Base-by-base conservation (phyloP, 768 basidiomycete genomes). In the Amanita jacksonii region DNA sequence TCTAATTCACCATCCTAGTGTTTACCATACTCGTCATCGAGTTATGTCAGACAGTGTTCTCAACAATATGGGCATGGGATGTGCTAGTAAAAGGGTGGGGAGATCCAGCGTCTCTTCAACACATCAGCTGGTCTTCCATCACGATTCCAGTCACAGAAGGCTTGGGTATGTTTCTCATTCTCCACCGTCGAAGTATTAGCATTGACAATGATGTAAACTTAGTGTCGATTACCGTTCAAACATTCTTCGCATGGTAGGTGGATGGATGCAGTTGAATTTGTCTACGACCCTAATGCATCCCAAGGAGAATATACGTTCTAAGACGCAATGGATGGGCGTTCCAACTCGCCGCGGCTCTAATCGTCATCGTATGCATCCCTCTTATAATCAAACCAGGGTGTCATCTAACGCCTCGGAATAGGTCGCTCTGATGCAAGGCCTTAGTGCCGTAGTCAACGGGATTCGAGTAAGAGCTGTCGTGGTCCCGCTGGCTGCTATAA, bases 241-340 rank as follows among this genome's bases (percentile, higher is more conserved):
- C 24, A 12, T 47, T 47, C 39, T 47, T 47, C 15, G 46, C 46
- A 33, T 47, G 46, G 46, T 41, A 8, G 3, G 46, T 41, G 12
- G 6, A 22, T 18, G 9, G 13, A 9, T 8, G 1, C 16, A 28
- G 4, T 10, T 7, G 9, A 8, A 13, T 18, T 33, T 18, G 16
- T 9, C n/a, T 15, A 28, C 19, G 5, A 24, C 30, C 12, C 15
- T 47, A 19, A 28, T 33, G 15, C 20, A 8, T 24, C 5, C 16
- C 5, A 19, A 41, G 46, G 38, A 34, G 46, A 40, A 31, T 47
- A 20, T 47, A 8, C 10, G 32, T 40, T 25, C 40, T 47, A 5
- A 40, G 20, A 27, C 25, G 28, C 15, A 19, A 20, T 5, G 31
- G 19, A n/a, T 33, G 33, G 37, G 15, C 41, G 28, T 36, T 47